Base-by-base conservation (phyloP, 2,329 filamentous ascomycete genomes). In the Paecilomyces variotii region DNA sequence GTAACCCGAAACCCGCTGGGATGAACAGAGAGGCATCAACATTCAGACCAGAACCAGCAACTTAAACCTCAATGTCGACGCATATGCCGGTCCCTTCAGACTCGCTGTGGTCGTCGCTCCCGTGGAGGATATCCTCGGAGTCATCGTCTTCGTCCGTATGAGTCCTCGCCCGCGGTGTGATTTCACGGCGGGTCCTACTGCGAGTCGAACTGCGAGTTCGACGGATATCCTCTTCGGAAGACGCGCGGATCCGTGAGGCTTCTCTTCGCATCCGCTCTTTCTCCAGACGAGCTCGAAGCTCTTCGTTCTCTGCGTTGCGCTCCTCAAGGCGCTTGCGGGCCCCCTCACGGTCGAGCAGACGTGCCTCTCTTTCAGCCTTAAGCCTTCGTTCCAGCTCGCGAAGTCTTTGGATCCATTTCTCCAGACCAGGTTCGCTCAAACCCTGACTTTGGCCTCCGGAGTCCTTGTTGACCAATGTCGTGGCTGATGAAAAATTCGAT, bases 311-410 rank as follows among this genome's bases (percentile, higher is more conserved):
- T 57, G 82, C 78, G 69, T 87, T 83, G n/a, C 88, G 82, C 61
- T 91, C 88, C 59, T 91, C 87, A 0, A 96, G 76, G 56, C 93
- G 80, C 76, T 91, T 88, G 57, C 90, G 80, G 28, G 93, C 93
- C 26, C 91, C 91, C 54, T 84, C 88, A 2, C 94, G 85, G 75
- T 99, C 94, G 59, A 96, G 79, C 56, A 95, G 79, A 52, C 94
- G 80, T 0, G 87, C 91, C 74, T 97, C 94, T 12, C 94, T 80
- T 76, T 99, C 94, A 53, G 89, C 87, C 73, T 96, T 96, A 19
- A 99, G 80, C 65, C 95, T 85, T 64, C 87, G 83, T 78, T 99
- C 94, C 65, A 97, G 79, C 70, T 97, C 92, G 59, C 90, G 86
- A 34, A 97, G 80, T 5, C 94, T 80, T 62, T 96, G 84, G 63